phyloP scores from a whole-genome alignment of 2,329 filamentous ascomycete genomes.

The Tolypocladium endophyticum region DNA sequence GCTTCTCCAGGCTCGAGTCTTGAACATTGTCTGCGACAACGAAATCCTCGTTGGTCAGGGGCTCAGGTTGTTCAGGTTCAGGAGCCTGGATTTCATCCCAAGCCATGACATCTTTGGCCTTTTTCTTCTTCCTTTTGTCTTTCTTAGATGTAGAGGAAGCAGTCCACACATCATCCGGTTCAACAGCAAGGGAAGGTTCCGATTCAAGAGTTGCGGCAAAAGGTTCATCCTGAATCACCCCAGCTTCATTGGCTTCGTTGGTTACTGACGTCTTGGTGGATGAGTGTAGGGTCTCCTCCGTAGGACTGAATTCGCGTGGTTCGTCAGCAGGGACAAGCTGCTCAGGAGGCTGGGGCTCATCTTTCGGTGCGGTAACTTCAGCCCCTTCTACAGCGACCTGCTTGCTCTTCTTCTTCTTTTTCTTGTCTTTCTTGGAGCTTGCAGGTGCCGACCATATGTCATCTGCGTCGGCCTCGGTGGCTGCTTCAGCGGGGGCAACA shows the following conservation, averaged over 20 bases:
- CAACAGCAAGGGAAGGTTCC: background rate
- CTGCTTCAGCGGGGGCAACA: background rate
- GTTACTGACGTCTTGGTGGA: too few relatives aligned
- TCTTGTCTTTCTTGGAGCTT: constrained; percentile 5
- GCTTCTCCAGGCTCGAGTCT: background rate
- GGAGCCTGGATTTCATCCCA: background rate
- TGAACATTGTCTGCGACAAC: background rate
- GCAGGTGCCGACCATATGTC: background rate
- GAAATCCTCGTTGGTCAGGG: background rate
- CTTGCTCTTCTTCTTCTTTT: constrained; percentile 6
- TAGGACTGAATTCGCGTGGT: background rate
- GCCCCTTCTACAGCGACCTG: background rate
- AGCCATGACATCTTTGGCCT: background rate
- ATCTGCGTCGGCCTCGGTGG: background rate
- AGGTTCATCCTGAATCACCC: background rate
- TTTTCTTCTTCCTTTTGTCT: constrained; percentile 3
- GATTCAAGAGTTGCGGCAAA: too few relatives aligned
- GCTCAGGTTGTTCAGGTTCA: background rate
- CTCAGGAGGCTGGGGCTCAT: background rate
- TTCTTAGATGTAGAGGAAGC: constrained; percentile 1
- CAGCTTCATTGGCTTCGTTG: background rate
- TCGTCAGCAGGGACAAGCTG: background rate
- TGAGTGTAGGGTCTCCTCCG: background rate
- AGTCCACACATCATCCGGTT: constrained; percentile 2
- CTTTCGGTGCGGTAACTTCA: background rate